Conservation (phyloP, 805 yeast genomes). For the Dipodascus geniculatus region DNA sequence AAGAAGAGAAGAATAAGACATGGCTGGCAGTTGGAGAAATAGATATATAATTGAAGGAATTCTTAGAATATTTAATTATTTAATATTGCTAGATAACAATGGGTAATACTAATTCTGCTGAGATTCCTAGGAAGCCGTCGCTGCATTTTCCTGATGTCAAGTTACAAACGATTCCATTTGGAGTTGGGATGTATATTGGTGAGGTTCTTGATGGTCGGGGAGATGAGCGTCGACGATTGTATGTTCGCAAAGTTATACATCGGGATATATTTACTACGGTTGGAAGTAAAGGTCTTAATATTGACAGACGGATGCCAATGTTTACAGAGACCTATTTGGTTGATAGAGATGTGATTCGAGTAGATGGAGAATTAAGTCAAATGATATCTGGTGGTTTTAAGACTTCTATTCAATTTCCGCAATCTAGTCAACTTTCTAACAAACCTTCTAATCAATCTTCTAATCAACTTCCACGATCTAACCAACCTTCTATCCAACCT, state of each 20-base stretch:
- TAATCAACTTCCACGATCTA: background rate
- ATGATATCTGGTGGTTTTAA: too few species aligned
- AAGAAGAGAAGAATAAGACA: too few species aligned
- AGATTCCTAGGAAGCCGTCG: background rate
- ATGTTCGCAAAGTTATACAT: slow-evolving; percentile 15
- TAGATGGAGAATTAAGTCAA: too few species aligned
- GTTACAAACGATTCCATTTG: background rate
- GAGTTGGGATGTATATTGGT: background rate
- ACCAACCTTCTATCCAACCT: background rate
- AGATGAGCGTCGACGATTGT: slow-evolving; percentile 3
- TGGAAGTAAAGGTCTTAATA: background rate
- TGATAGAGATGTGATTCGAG: slow-evolving; percentile 10
- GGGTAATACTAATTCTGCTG: background rate
- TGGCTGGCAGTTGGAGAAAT: too few species aligned
- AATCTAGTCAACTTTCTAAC: too few species aligned
- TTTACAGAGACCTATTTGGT: slow-evolving; percentile 13
- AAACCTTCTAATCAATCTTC: background rate
- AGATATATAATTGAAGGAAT: too few species aligned
- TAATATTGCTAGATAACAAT: too few species aligned
- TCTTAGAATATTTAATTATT: too few species aligned
- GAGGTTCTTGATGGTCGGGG: background rate
- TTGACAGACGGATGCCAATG: slow-evolving; percentile 6
- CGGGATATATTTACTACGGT: slow-evolving; percentile 20
- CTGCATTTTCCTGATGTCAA: background rate
- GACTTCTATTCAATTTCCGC: too few species aligned